Evolutionary conservation across 2,329 filamentous ascomycete species (phyloP).

Genomic region (Parafenestella ontariensis): DNA sequence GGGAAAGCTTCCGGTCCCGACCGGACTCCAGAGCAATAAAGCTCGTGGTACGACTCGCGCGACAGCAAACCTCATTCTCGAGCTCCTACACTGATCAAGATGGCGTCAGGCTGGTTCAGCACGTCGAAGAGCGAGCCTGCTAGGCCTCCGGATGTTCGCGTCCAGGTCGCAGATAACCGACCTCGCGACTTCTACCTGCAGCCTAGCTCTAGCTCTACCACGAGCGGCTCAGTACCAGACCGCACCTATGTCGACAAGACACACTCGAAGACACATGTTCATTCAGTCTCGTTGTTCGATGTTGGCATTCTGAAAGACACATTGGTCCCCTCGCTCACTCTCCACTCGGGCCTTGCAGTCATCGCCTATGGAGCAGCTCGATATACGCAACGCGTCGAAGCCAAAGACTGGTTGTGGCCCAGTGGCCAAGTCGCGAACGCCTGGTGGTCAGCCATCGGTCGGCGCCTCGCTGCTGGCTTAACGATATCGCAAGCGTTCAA

Average conservation of each 20-base stretch:
- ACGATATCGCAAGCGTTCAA: constrained; percentile 56
- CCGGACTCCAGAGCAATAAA: constrained; percentile 16
- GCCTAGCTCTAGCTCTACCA: constrained; percentile 30
- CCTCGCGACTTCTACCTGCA: constrained; percentile 44
- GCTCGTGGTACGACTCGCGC: constrained; percentile 5
- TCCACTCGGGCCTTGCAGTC: constrained; percentile 61
- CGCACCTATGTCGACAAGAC: constrained; percentile 32
- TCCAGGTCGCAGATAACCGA: constrained; percentile 40
- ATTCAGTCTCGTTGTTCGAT: constrained; percentile 43
- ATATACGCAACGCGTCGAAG: constrained; percentile 62
- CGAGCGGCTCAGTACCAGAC: constrained; percentile 17
- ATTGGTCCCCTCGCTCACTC: constrained; percentile 61
- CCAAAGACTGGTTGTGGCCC: constrained; percentile 69
- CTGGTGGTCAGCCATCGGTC: constrained; percentile 66
- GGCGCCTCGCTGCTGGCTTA: constrained; percentile 57
- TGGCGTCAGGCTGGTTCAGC: constrained; percentile 41
- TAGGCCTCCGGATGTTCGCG: constrained; percentile 37
- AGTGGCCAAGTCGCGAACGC: constrained; percentile 63
- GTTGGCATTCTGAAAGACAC: constrained; percentile 62
- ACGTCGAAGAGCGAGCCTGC: constrained; percentile 25
- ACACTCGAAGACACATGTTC: constrained; percentile 43
- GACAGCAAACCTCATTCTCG: constrained; percentile 3
- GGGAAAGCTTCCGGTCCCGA: constrained; percentile 26
- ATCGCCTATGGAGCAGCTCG: constrained; percentile 61
- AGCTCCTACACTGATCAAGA: constrained; percentile 11